Conservation (phyloP, 441 rosid species). For the Flueggea neowawraea region DNA sequence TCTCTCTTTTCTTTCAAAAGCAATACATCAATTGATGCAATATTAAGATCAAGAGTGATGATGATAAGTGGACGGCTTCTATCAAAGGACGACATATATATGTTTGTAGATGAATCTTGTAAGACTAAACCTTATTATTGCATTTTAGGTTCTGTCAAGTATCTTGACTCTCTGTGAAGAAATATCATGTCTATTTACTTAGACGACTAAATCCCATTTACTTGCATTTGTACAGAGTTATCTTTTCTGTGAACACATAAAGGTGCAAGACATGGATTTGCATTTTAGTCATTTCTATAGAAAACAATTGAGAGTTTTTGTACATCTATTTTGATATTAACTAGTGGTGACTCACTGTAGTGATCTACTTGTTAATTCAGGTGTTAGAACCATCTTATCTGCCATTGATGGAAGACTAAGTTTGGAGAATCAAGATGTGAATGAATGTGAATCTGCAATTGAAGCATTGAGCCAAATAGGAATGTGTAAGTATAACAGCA, state of each 20-base stretch:
- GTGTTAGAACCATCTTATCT: slow-evolving; percentile 53
- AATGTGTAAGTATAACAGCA: slow-evolving; percentile 49
- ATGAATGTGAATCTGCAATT: slow-evolving; percentile 77
- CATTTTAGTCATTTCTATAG: no score
- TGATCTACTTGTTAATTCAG: slow-evolving; percentile 36
- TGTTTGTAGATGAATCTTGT: slow-evolving; percentile 61
- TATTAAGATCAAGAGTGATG: slow-evolving; percentile 76
- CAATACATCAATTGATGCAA: slow-evolving; percentile 42
- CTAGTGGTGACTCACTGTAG: no score
- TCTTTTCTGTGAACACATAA: no score
- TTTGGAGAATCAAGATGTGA: slow-evolving; percentile 39
- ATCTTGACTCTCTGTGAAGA: neutral
- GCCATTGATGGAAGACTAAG: slow-evolving; percentile 62
- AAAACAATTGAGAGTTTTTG: no score
- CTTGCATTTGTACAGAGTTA: no score
- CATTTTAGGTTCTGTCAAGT: neutral
- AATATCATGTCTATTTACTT: neutral
- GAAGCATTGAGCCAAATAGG: slow-evolving; percentile 93
- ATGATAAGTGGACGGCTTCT: slow-evolving; percentile 82
- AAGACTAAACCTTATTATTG: slow-evolving; percentile 22
- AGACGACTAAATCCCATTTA: no score
- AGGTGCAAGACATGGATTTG: no score
- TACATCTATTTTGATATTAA: no score
- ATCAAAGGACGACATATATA: slow-evolving; percentile 46
- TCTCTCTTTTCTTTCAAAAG: slow-evolving; percentile 26